phyloP scores from a whole-genome alignment of 78 protist species.

The Dictyostelium capitatum region DNA sequence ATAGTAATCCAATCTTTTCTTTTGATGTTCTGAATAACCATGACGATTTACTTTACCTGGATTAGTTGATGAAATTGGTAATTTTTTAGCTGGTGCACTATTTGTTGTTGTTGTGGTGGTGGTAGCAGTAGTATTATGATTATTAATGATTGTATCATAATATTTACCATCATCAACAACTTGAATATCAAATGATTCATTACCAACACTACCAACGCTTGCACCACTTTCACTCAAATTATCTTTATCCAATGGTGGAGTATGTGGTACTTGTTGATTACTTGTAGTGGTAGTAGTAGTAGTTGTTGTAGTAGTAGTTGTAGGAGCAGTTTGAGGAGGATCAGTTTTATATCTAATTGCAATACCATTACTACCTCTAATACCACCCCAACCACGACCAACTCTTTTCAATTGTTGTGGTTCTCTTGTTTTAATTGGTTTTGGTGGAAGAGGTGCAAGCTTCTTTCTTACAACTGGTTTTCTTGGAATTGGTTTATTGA shows the following conservation, averaged over 20 bases:
- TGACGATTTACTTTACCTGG: not conserved
- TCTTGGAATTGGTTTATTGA: too few species aligned
- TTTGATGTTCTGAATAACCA: not conserved
- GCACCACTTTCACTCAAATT: not conserved
- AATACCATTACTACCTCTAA: too few species aligned
- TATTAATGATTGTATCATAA: not conserved
- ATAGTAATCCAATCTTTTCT: constrained; percentile 11
- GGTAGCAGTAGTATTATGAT: not conserved
- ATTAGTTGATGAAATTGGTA: not conserved
- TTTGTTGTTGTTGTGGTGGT: not conserved
- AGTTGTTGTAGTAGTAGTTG: not conserved
- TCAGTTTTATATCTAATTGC: too few species aligned
- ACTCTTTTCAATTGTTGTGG: too few species aligned
- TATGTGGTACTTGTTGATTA: not conserved
- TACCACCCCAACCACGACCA: too few species aligned
- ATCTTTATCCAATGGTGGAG: not conserved
- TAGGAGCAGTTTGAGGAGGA: too few species aligned
- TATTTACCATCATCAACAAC: not conserved
- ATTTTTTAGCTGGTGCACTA: not conserved
- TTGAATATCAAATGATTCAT: not conserved
- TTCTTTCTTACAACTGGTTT: not conserved
- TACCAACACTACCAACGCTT: not conserved
- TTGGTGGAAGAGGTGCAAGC: not conserved
- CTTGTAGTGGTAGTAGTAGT: not conserved
- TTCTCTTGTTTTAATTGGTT: not conserved